phyloP scores from a whole-genome alignment of 192 early-diverging fungal species.

The Rhizophagus prolifer region DNA sequence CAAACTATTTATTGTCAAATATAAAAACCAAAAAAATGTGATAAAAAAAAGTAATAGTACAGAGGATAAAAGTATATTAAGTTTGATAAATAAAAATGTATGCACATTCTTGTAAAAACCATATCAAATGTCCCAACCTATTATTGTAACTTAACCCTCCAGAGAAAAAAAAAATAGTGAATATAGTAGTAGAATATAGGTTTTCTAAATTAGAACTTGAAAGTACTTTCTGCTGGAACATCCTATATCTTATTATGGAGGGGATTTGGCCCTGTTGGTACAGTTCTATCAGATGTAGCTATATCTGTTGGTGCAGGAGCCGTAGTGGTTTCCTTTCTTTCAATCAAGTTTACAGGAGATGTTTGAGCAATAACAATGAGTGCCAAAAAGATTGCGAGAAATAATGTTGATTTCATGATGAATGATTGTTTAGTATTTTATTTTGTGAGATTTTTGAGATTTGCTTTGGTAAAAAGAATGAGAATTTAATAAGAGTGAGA shows the following conservation, averaged over 20 bases:
- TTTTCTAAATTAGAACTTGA: not conserved
- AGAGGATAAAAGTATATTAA: not conserved
- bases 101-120: not conserved
- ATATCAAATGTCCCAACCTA: not conserved
- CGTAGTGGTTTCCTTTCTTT: not conserved
- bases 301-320: not conserved
- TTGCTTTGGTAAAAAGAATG: not conserved
- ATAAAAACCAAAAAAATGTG: too few species aligned
- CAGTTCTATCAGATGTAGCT: not conserved
- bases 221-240: not conserved
- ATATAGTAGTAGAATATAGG: not conserved
- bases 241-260: slow-evolving; percentile 3
- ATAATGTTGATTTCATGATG: not conserved
- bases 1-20: too few species aligned
- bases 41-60: too few species aligned
- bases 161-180: not conserved
- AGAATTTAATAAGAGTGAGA: too few species aligned
- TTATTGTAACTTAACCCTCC: not conserved
- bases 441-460: not conserved
- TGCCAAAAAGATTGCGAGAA: not conserved
- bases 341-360: not conserved
- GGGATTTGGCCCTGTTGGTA: slow-evolving; percentile 7
- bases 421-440: slow-evolving; percentile 4
- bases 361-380: not conserved
- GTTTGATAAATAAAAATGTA: not conserved